These are phyloP conservation scores for Antrodiella citrinella DNA, from an alignment of 768 basidiomycete species.

Conservation along the genomic window DNA sequence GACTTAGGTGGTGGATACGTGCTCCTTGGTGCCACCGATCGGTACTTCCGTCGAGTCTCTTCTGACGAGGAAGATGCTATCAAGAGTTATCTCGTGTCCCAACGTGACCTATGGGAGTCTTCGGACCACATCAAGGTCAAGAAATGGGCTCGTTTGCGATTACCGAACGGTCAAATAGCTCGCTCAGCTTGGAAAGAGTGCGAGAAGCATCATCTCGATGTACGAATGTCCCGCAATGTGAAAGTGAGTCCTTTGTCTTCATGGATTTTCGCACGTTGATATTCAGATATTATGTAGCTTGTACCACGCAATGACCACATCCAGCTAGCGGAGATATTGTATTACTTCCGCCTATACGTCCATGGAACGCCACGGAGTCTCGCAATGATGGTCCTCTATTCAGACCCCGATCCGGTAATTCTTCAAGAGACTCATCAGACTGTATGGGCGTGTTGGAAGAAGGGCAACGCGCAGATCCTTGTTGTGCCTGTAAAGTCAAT, in stretches of 20 bases:
- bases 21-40: conserved; percentile 11
- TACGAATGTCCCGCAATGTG: conserved; percentile 24
- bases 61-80: not conserved
- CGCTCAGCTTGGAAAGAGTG: conserved; percentile 26
- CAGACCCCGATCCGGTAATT: not conserved
- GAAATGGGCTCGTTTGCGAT: conserved; percentile 26
- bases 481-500: conserved; percentile 7
- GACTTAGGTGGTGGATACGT: conserved; percentile 19
- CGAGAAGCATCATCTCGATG: conserved; percentile 8
- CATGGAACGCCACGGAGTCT: not conserved
- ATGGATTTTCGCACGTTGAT: not conserved
- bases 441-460: not conserved
- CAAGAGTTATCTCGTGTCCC: not conserved
- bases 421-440: conserved; percentile 2
- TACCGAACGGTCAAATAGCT: conserved; percentile 32
- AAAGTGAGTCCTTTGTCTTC: conserved; percentile 19
- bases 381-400: conserved; percentile 6
- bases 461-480: not conserved
- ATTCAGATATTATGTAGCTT: not conserved
- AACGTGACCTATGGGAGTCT: not conserved
- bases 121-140: not conserved
- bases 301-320: not conserved
- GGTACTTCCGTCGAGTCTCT: not conserved
- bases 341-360: conserved; percentile 8
- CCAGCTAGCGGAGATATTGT: conserved; percentile 11